Base-by-base conservation (phyloP, 495 filamentous ascomycete species). In the Neurospora discreta region DNA sequence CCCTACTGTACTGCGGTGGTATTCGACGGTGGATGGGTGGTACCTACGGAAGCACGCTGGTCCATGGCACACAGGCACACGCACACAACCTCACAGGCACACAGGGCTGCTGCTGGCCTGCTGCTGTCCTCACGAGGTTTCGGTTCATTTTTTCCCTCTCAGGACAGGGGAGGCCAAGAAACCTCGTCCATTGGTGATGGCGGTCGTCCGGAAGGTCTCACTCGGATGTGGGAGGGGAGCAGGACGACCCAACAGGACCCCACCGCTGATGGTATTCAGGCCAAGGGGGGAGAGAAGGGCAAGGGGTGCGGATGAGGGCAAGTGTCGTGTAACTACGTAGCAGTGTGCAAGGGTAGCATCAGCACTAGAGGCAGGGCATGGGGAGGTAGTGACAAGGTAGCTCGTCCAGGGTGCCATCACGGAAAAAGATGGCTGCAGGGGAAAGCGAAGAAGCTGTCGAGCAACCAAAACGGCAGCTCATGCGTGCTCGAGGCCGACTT, bases 161-260 rank as follows among this genome's bases (percentile, higher is more conserved):
- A 33, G 74, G 52, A 68, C 40, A 69, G 65, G 72, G 70, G 70
- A 68, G 73, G 68, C 52, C 70, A 44, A 69, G 43, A 39, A 18
- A 65, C 33, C 26, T 30, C 81, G 79, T 80, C 83, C 82, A 82
- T 82, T 81, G 80, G 81, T 80, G 80, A 78, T 73, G 73, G 77
- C 77, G 79, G 78, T 78, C 77, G 81, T 72, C 77, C 82, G 75
- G 77, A 82, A 79, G 79, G 82, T 77, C 76, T 79, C 77, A 76
- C 75, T 78, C 78, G 76, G 78, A 77, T 77, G 76, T 77, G 77
- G 75, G 72, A 77, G 74, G 68, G 76, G 73, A 70, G 60, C 67
- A 68, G 71, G 52, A 65, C 26, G 26, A 65, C 52, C 74, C 77
- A 79, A 78, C 73, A 67, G 72, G 76, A 77, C 77, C 77, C 80